These are phyloP conservation scores for Exophiala phaeomuriformis DNA, from an alignment of 2,329 filamentous ascomycete genomes.

Conservation along the genomic window DNA sequence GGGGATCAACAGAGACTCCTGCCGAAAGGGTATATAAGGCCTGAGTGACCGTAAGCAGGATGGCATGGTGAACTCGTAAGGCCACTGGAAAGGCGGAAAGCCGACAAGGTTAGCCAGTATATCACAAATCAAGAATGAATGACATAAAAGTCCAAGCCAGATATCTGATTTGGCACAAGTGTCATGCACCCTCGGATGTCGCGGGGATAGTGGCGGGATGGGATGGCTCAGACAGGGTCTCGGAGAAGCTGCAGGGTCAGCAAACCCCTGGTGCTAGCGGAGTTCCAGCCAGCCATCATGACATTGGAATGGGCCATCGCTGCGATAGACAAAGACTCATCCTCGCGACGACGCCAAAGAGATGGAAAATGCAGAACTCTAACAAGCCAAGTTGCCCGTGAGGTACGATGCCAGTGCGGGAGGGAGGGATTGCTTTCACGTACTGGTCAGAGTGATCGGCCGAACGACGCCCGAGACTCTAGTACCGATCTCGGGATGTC, in stretches of 20 bases:
- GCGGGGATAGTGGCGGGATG: constrained; percentile 12
- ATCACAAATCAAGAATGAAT: constrained; percentile 11
- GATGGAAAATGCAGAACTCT: constrained; percentile 12
- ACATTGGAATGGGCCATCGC: neutral
- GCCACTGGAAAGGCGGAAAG: constrained; percentile 26
- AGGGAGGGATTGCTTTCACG: neutral
- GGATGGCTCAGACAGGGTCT: constrained; percentile 5
- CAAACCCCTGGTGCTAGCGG: constrained; percentile 10
- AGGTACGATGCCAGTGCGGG: constrained; percentile 4
- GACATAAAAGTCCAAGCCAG: constrained; percentile 1
- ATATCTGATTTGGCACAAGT: constrained; percentile 11
- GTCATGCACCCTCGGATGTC: constrained; percentile 12
- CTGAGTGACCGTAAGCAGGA: constrained; percentile 15
- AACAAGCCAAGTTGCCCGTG: constrained; percentile 2
- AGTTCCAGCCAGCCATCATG: neutral
- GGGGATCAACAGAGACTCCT: constrained; percentile 5
- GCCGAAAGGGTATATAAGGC: constrained; percentile 17
- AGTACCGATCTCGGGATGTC: neutral
- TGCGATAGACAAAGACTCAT: neutral
- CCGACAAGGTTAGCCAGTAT: constrained; percentile 20
- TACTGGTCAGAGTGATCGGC: constrained; percentile 4
- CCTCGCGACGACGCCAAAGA: neutral
- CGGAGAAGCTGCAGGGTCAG: constrained; percentile 8
- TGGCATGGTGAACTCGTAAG: constrained; percentile 19
- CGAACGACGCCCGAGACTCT: neutral